Percentiles rank a stretch among this genome's conserved stretches.
These are phyloP conservation scores for Podila verticillata DNA, from an alignment of 192 early-diverging fungal genomes.

Conservation along the genomic window DNA sequence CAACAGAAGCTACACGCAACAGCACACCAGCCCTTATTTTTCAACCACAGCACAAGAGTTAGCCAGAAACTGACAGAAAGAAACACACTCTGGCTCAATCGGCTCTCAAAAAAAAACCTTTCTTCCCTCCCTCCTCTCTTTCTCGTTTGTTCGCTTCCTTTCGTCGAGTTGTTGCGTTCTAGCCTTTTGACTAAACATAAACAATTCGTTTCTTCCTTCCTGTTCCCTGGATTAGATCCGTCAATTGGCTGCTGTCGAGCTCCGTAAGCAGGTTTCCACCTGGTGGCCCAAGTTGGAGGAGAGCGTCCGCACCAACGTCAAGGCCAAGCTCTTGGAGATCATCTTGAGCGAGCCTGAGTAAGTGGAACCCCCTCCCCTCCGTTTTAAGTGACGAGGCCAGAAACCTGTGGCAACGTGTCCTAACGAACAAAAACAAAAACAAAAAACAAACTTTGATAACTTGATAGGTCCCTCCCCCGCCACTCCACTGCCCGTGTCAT, in stretches of 20 bases:
- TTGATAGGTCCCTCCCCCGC: conserved; percentile 69
- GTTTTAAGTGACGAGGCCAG: background rate
- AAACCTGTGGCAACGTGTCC: background rate
- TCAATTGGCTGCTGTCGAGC: conserved; percentile 89
- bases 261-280: conserved; percentile 80
- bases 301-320: conserved; percentile 65
- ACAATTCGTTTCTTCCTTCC: background rate
- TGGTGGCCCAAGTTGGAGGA: conserved; percentile 78
- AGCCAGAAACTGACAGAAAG: too few species aligned
- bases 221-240: conserved; percentile 57
- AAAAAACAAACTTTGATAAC: too few species aligned
- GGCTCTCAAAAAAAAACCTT: conserved; percentile 1
- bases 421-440: background rate
- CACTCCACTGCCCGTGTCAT: conserved; percentile 90
- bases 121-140: too few species aligned
- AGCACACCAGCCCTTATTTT: too few species aligned
- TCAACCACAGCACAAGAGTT: too few species aligned
- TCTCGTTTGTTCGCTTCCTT: too few species aligned
- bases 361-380: conserved; percentile 9
- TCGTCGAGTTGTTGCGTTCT: too few species aligned
- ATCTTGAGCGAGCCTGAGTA: conserved; percentile 77
- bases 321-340: conserved; percentile 71
- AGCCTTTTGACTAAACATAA: background rate
- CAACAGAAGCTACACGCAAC: too few species aligned
- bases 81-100: background rate